These are phyloP conservation scores for Pterothamnion heteromorphum DNA, from an alignment of 31 red algal species.

Conservation along the genomic window DNA sequence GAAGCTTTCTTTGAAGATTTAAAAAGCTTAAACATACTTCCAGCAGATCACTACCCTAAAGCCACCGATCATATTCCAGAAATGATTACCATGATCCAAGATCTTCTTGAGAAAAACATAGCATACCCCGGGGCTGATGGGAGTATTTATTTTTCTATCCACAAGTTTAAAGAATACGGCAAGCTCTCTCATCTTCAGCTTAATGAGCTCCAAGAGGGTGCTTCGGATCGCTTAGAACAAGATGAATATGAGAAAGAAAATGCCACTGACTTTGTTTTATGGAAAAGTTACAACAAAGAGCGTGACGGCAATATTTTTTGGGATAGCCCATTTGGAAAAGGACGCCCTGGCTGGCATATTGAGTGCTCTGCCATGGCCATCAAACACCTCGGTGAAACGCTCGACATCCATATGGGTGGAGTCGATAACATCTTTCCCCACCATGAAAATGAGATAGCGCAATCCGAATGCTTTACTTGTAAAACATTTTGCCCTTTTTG, in stretches of 20 bases:
- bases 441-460: slow-evolving; percentile 77
- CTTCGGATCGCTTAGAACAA: too few relatives aligned
- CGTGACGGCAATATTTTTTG: neutral
- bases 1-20: slow-evolving; percentile 64
- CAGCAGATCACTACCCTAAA: slow-evolving; percentile 44
- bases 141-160: neutral
- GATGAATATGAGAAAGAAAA: slow-evolving; percentile 54
- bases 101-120: slow-evolving; percentile 46
- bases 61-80: slow-evolving; percentile 67
- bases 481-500: slow-evolving; percentile 61
- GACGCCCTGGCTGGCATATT: slow-evolving; percentile 78
- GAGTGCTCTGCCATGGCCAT: slow-evolving; percentile 76
- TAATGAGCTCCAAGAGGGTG: slow-evolving; percentile 2
- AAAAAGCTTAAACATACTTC: slow-evolving; percentile 49
- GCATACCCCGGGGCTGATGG: neutral
- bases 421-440: slow-evolving; percentile 86
- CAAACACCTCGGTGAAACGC: slow-evolving; percentile 40
- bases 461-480: neutral
- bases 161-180: neutral
- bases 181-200: neutral
- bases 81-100: slow-evolving; percentile 26
- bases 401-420: slow-evolving; percentile 85
- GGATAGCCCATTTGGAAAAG: slow-evolving; percentile 58
- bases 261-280: slow-evolving; percentile 67
- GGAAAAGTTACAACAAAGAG: slow-evolving; percentile 54